Conservation (phyloP, 139 green algal genomes). For the Picochlorum sp. region DNA sequence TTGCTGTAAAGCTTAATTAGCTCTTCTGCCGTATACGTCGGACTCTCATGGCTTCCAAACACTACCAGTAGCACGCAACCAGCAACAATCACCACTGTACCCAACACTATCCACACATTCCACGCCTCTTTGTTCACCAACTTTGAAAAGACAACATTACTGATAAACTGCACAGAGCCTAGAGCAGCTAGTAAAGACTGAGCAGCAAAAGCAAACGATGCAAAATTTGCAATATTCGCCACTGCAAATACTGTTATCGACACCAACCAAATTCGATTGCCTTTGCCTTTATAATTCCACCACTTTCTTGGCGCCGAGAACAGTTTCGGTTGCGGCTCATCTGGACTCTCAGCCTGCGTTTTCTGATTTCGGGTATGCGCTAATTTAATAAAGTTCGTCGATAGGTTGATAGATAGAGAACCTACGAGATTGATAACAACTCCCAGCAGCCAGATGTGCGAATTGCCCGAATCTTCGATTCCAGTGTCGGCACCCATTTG, state of each 20-base stretch:
- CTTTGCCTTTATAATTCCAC: conserved; percentile 1
- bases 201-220: conserved; percentile 54
- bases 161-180: conserved; percentile 76
- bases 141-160: conserved; percentile 72
- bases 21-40: conserved; percentile 42
- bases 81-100: conserved; percentile 58
- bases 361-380: conserved; percentile 65
- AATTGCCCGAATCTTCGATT: background rate
- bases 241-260: conserved; percentile 28
- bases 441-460: conserved; percentile 25
- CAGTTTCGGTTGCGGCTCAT: background rate
- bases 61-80: conserved; percentile 74
- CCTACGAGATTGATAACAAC: conserved; percentile 57
- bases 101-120: conserved; percentile 32
- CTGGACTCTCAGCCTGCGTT: background rate
- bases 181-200: conserved; percentile 75
- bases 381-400: conserved; percentile 82
- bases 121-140: conserved; percentile 69
- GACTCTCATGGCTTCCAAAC: conserved; percentile 74
- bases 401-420: conserved; percentile 58
- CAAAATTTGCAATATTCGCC: conserved; percentile 9
- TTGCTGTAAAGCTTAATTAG: conserved; percentile 53
- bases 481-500: no score
- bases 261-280: conserved; percentile 46
- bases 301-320: background rate